Base-by-base conservation (phyloP, 441 rosid species). In the Populus hybrid region DNA sequence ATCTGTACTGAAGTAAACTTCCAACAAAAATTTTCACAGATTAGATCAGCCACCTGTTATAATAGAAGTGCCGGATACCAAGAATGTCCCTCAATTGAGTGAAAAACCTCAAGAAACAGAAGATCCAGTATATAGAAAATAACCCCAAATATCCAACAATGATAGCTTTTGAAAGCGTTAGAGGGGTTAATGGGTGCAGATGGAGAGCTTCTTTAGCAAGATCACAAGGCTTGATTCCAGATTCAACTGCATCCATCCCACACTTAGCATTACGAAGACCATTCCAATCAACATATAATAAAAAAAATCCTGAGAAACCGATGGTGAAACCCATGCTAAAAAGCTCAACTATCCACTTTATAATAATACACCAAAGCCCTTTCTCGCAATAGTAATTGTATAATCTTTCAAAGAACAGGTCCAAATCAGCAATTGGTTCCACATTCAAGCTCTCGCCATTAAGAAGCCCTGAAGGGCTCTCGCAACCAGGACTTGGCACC, bases 191-290 rank as follows among this genome's bases (percentile, higher is more conserved):
- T 16, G 98, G 99, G 78, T 94, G 97, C 73, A 78, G 88, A 79
- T 88, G 89, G 76, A 97, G 91, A 78, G 98, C 99, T 91, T 94
- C 98, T 83, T 91, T 93, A 19, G 90, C 90, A 78, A 97, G 98
- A 89, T 97, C 98, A 79, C 99, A 97, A 21, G 97, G 99, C 89
- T 88, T 94, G 76, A 87, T 91, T 78, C 98, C 98, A 36, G 98
- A 94, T 77, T 94, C 98, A 81, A 94, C 93, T 6, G 99, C 98
- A 89, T 97, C 94, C 95, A 97, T 91, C 42, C 99, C 99, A 81
- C 98, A 97, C 82, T 94, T 94, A 46, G 99, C 99, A 83, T 94
- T 93, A 70, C 92, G 91, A 81, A 97, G 98, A 78, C 98, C 99
- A 88, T 91, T 85, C 99, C 99, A 97, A 81, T 97, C 97, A 77